Percentiles rank a stretch among this genome's conserved stretches.
Conservation (phyloP, 2,329 filamentous ascomycete genomes). For the Cladosporium sp. region DNA sequence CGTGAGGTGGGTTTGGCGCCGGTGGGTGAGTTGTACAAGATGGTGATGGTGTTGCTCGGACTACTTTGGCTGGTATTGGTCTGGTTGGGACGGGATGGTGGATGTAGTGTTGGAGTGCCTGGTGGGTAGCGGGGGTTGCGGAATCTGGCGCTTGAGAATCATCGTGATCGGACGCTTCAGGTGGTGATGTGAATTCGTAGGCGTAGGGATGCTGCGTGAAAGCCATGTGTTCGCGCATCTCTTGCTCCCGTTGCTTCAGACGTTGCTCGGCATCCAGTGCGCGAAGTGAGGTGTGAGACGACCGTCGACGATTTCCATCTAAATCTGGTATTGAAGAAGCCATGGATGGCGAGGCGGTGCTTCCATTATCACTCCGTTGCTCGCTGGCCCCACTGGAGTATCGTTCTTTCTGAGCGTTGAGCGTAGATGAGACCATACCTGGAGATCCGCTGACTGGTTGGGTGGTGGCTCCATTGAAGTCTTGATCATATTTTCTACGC, state of each 20-base stretch:
- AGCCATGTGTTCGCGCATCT: conserved; percentile 20
- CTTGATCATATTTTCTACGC: conserved; percentile 23
- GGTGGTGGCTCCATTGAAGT: conserved; percentile 9
- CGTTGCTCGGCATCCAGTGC: conserved; percentile 13
- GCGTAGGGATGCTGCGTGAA: conserved; percentile 15
- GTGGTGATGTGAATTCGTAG: neutral
- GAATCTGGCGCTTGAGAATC: neutral
- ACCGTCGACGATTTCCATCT: conserved; percentile 3
- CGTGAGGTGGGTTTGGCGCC: conserved; percentile 21
- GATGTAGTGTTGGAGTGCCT: conserved; percentile 3
- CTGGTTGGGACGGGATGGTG: conserved; percentile 7
- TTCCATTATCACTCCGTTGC: neutral
- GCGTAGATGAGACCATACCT: neutral
- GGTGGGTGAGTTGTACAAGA: conserved; percentile 19
- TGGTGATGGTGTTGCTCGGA: neutral
- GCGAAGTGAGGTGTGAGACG: neutral
- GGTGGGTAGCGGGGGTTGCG: neutral
- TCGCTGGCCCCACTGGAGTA: neutral
- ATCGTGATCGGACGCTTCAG: neutral
- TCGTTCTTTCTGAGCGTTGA: neutral
- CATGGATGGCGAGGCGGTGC: conserved; percentile 8
- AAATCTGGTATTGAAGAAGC: conserved; percentile 3
- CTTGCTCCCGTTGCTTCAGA: conserved; percentile 20
- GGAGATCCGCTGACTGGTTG: neutral
- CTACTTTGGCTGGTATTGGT: neutral